A percentile compares a stretch with the other conserved stretches of the same genome.
phyloP scores from a whole-genome alignment of 805 yeast genomes.

The Nakazawaea ambrosiae region DNA sequence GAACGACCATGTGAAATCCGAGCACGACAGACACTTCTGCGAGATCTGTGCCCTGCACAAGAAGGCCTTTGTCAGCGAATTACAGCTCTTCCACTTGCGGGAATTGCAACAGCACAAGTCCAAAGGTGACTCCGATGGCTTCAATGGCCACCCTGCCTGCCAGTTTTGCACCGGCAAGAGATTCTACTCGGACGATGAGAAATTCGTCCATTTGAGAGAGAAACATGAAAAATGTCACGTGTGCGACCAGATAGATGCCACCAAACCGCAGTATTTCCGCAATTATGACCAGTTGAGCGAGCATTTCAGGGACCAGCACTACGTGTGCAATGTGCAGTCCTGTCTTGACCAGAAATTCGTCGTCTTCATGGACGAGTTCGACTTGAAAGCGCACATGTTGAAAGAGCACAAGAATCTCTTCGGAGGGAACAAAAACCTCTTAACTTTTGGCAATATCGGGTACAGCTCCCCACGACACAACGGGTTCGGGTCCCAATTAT shows the following conservation, averaged over 20 bases:
- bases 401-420: constrained; percentile 66
- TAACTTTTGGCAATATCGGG: constrained; percentile 27
- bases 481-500: constrained; percentile 52
- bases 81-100: constrained; percentile 50
- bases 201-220: constrained; percentile 73
- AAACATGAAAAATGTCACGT: constrained; percentile 85
- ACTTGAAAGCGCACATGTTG: constrained; percentile 81
- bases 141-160: constrained; percentile 86
- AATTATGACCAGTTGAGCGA: constrained; percentile 67
- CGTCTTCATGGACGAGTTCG: constrained; percentile 82
- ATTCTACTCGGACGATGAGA: constrained; percentile 85
- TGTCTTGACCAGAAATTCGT: constrained; percentile 90
- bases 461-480: constrained; percentile 2
- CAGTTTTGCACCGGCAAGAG: constrained; percentile 66
- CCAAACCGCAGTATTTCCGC: constrained; percentile 66
- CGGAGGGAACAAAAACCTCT: constrained; percentile 35
- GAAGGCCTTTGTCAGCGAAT: constrained; percentile 69
- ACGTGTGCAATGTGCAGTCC: constrained; percentile 62
- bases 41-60: constrained; percentile 72
- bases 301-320: constrained; percentile 74
- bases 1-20: constrained; percentile 55
- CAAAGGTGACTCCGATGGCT: constrained; percentile 72
- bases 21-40: constrained; percentile 63
- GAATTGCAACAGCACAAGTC: constrained; percentile 65
- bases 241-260: constrained; percentile 64